A percentile compares a stretch with the other conserved stretches of the same genome.
phyloP scores from a whole-genome alignment of 129 eudicot species.

The Pseudognaphalium luteoalbum region DNA sequence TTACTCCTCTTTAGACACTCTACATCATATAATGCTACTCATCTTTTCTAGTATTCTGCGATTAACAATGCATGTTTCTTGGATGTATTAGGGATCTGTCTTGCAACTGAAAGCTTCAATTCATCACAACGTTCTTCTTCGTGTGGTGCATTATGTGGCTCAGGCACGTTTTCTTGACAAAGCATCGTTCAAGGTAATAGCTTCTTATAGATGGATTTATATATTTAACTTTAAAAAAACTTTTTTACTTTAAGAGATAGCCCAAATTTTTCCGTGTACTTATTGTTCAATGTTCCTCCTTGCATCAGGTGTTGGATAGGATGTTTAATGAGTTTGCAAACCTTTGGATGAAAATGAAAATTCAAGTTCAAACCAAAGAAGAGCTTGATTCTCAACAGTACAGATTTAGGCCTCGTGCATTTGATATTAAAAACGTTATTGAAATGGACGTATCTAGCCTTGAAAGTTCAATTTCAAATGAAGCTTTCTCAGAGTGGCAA shows the following conservation, averaged over 20 bases:
- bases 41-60: background rate
- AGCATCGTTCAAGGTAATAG: constrained; percentile 54
- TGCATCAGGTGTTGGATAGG: constrained; percentile 55
- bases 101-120: constrained; percentile 55
- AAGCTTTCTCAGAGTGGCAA: constrained; percentile 78
- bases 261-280: background rate
- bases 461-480: constrained; percentile 47
- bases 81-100: constrained; percentile 47
- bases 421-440: constrained; percentile 63
- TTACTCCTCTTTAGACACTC: background rate
- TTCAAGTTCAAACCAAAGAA: constrained; percentile 47
- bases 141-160: constrained; percentile 53
- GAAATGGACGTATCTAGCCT: constrained; percentile 61
- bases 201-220: background rate
- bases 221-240: background rate
- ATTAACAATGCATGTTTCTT: constrained; percentile 16
- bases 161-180: constrained; percentile 55
- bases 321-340: constrained; percentile 64
- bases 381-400: constrained; percentile 59
- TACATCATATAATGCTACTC: background rate
- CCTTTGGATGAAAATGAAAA: constrained; percentile 67
- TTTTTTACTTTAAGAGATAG: background rate
- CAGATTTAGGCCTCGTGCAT: constrained; percentile 74
- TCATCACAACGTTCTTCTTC: constrained; percentile 52
- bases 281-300: background rate